These are phyloP conservation scores for Botrytis squamosa DNA, from an alignment of 2,329 filamentous ascomycete genomes.

Conservation along the genomic window DNA sequence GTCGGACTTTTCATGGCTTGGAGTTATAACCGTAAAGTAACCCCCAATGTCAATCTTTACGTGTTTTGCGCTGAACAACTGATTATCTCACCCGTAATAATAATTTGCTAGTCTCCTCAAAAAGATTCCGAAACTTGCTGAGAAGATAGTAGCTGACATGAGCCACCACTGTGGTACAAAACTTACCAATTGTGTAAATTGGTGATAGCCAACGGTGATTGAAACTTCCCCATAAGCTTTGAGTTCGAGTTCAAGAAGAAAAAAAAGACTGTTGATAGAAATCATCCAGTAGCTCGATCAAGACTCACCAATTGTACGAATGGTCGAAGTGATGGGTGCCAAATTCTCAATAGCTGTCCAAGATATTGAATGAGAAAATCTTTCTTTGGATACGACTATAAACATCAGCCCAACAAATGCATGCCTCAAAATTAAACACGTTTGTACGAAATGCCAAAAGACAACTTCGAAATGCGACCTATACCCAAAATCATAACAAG, in stretches of 20 bases:
- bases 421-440: not conserved
- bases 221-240: not conserved
- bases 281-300: not conserved
- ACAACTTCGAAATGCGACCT: conserved; percentile 12
- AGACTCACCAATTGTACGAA: not conserved
- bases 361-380: not conserved
- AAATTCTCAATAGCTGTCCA: not conserved
- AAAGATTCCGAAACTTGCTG: not conserved
- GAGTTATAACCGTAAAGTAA: not conserved
- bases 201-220: not conserved
- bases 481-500: conserved; percentile 18
- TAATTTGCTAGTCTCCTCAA: not conserved
- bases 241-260: not conserved
- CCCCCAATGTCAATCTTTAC: not conserved
- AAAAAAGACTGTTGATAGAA: not conserved
- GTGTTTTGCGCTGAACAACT: not conserved
- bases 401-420: conserved; percentile 21
- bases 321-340: not conserved
- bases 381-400: conserved; percentile 18
- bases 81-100: not conserved
- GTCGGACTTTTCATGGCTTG: not conserved
- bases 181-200: not conserved
- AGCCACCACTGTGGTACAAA: not conserved
- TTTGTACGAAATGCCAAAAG: not conserved
- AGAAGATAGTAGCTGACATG: not conserved